Evolutionary conservation across 148 eudicot genomes (phyloP).

Genomic region (Vaccinium vitisidaea): DNA sequence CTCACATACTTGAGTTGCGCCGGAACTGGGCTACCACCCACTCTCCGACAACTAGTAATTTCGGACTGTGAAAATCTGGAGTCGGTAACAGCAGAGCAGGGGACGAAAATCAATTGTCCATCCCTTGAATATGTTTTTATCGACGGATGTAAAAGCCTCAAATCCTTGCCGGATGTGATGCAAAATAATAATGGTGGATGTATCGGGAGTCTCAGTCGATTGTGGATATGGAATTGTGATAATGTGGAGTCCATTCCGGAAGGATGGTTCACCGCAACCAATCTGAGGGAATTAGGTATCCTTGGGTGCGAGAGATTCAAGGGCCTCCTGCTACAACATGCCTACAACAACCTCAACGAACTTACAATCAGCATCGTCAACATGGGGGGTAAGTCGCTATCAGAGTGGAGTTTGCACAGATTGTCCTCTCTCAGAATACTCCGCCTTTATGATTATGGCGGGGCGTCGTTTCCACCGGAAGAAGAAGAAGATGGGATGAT

Average conservation of each 20-base stretch:
- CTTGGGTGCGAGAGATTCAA: neutral
- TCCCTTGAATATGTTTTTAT: neutral
- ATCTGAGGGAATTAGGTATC: neutral
- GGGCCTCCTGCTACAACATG: neutral
- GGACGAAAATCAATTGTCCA: neutral
- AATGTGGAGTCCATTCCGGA: neutral
- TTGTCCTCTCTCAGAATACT: neutral
- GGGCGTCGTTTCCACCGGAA: neutral
- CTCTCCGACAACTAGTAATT: too few species aligned
- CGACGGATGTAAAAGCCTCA: neutral
- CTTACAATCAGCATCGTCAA: neutral
- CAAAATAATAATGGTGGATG: neutral
- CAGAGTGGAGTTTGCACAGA: neutral
- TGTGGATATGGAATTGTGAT: neutral
- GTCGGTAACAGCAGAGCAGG: too few species aligned
- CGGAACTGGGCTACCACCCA: too few species aligned
- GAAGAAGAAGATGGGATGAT: neutral
- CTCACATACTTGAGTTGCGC: neutral
- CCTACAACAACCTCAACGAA: neutral
- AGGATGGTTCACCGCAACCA: conserved; percentile 7
- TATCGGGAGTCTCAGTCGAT: neutral
- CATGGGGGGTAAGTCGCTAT: too few species aligned
- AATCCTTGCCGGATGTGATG: neutral
- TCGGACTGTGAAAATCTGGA: too few species aligned
- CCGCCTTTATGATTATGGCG: neutral